Evolutionary conservation across 768 basidiomycete genomes (phyloP).

Genomic region (Rossbeevera mucosa): DNA sequence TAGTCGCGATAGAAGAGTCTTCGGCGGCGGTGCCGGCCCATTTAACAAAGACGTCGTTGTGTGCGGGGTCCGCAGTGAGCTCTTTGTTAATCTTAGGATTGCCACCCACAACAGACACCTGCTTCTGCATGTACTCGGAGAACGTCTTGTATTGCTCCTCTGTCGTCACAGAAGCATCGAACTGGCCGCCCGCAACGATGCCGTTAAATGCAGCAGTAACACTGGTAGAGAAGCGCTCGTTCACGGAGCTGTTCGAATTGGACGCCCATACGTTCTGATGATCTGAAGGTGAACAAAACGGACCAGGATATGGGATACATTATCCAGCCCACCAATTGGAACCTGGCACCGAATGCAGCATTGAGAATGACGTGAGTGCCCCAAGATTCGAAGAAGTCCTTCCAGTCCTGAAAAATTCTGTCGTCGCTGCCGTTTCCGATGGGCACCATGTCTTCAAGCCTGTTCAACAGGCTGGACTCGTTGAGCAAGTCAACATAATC

Average conservation of each 20-base stretch:
- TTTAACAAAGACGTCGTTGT: not conserved
- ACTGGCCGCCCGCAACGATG: not conserved
- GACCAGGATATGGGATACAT: not conserved
- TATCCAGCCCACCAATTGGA: not conserved
- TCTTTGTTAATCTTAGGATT: not conserved
- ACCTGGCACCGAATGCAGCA: not conserved
- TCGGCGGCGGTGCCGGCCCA: conserved; percentile 1
- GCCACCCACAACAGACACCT: conserved; percentile 7
- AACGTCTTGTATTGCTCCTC: not conserved
- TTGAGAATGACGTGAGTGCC: conserved; percentile 2
- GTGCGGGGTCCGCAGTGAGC: conserved; percentile 5
- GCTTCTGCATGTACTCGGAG: not conserved
- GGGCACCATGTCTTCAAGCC: not conserved
- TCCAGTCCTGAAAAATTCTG: not conserved
- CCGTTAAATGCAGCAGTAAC: not conserved
- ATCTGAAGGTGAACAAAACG: not conserved
- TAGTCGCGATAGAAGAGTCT: not conserved
- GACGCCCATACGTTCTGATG: conserved; percentile 7
- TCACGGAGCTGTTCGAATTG: conserved; percentile 5
- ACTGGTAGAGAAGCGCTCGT: conserved; percentile 2
- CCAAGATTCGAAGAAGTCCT: conserved; percentile 3
- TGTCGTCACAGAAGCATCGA: not conserved
- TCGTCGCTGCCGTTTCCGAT: conserved; percentile 3
- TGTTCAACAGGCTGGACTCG: not conserved
- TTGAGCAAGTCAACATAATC: conserved; percentile 7